Conservation (phyloP, 176 grass and related monocot species). For the Oryza longistaminata region DNA sequence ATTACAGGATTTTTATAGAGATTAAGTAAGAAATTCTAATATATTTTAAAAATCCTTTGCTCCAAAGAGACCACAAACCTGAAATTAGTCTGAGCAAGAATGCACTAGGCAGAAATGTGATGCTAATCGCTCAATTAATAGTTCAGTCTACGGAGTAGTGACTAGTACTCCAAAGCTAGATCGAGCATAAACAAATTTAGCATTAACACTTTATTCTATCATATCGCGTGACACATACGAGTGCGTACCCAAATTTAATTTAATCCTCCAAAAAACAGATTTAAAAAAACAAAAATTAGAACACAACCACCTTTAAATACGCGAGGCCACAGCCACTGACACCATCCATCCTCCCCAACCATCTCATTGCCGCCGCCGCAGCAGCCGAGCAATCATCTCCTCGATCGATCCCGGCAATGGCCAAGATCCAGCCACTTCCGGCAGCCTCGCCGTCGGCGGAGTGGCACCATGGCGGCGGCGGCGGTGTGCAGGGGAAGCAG, state of each 20-base stretch:
- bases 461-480: background rate
- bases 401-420: background rate
- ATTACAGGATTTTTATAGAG: no score
- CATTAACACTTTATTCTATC: conserved; percentile 8
- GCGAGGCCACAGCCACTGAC: background rate
- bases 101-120: conserved; percentile 21
- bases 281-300: background rate
- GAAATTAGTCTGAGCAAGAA: background rate
- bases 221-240: conserved; percentile 23
- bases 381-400: background rate
- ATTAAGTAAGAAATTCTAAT: no score
- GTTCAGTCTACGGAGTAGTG: background rate
- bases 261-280: background rate
- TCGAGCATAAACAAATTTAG: conserved; percentile 34
- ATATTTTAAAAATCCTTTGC: no score
- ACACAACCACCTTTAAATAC: conserved; percentile 24
- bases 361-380: background rate
- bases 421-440: conserved; percentile 46
- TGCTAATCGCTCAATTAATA: conserved; percentile 3
- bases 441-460: background rate
- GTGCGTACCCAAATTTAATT: background rate
- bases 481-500: background rate
- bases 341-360: background rate
- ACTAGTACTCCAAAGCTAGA: conserved; percentile 16
- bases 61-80: background rate